These are phyloP conservation scores for Cruciata laevipes DNA, from an alignment of 257 asterid genomes.

Conservation along the genomic window DNA sequence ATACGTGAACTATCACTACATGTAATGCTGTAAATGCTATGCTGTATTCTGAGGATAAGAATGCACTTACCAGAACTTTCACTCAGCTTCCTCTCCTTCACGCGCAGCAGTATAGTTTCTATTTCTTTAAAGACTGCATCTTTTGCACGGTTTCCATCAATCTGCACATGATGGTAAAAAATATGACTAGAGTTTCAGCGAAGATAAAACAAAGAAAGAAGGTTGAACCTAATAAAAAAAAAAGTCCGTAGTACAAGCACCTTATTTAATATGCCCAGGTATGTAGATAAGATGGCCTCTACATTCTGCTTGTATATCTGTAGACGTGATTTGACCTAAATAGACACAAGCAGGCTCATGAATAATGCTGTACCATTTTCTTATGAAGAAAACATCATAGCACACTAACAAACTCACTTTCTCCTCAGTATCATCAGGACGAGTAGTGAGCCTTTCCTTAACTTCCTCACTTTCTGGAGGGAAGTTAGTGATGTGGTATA, in stretches of 20 bases:
- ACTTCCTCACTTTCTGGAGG: slow-evolving; percentile 83
- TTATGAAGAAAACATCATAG: neutral
- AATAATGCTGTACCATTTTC: neutral
- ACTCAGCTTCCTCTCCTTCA: slow-evolving; percentile 45
- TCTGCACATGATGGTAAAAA: slow-evolving; percentile 31
- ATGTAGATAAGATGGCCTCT: slow-evolving; percentile 58
- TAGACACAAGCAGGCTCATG: slow-evolving; percentile 6
- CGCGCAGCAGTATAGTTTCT: slow-evolving; percentile 40
- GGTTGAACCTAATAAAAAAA: slow-evolving; percentile 10
- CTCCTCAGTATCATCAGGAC: slow-evolving; percentile 85
- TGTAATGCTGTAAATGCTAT: neutral
- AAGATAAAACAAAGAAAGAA: slow-evolving; percentile 10
- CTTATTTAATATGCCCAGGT: slow-evolving; percentile 48
- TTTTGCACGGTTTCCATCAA: slow-evolving; percentile 75
- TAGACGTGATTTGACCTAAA: slow-evolving; percentile 77
- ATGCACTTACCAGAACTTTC: slow-evolving; percentile 31
- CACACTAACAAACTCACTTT: slow-evolving; percentile 41
- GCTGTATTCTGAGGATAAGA: slow-evolving; percentile 1
- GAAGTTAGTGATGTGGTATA: slow-evolving; percentile 60
- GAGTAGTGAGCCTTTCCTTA: slow-evolving; percentile 64
- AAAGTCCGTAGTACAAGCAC: slow-evolving; percentile 38
- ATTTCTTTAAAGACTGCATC: slow-evolving; percentile 64
- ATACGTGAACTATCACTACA: neutral
- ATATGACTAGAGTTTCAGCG: neutral
- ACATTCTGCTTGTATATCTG: slow-evolving; percentile 74